phyloP scores from a whole-genome alignment of 345 rosid genomes.

The Anastatica hierochuntica region DNA sequence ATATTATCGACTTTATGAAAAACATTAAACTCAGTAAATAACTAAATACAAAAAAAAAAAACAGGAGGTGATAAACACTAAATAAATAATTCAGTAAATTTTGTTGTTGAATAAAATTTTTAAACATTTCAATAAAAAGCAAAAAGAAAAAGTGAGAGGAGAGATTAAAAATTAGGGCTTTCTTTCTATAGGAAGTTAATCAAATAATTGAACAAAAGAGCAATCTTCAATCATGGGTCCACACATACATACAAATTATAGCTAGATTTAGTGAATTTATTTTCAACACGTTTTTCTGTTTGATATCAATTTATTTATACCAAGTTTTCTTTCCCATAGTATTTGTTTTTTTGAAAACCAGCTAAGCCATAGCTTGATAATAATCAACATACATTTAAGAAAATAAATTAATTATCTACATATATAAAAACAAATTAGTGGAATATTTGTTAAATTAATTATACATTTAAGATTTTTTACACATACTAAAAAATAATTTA shows the following conservation, averaged over 20 bases:
- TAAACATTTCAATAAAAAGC: no score
- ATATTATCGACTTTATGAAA: not conserved
- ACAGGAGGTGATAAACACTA: not conserved
- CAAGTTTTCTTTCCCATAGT: slow-evolving; percentile 3
- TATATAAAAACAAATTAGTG: not conserved
- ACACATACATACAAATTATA: slow-evolving; percentile 12
- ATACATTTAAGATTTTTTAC: not conserved
- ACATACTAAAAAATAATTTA: no score
- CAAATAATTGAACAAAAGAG: not conserved
- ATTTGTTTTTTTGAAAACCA: not conserved
- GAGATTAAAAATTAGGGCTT: no score
- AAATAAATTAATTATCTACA: not conserved
- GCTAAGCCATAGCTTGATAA: not conserved
- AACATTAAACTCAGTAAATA: not conserved
- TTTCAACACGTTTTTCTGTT: slow-evolving; percentile 20
- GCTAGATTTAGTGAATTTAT: slow-evolving; percentile 9
- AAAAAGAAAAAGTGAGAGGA: no score
- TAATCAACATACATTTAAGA: not conserved
- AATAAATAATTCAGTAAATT: no score
- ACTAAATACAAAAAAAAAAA: not conserved
- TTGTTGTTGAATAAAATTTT: no score
- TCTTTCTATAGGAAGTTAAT: slow-evolving; percentile 3
- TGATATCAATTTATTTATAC: not conserved
- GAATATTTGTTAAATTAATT: no score
- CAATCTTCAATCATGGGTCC: slow-evolving; percentile 13